phyloP scores from a whole-genome alignment of 2,329 filamentous ascomycete genomes.

The Fusarium fujikuroi region DNA sequence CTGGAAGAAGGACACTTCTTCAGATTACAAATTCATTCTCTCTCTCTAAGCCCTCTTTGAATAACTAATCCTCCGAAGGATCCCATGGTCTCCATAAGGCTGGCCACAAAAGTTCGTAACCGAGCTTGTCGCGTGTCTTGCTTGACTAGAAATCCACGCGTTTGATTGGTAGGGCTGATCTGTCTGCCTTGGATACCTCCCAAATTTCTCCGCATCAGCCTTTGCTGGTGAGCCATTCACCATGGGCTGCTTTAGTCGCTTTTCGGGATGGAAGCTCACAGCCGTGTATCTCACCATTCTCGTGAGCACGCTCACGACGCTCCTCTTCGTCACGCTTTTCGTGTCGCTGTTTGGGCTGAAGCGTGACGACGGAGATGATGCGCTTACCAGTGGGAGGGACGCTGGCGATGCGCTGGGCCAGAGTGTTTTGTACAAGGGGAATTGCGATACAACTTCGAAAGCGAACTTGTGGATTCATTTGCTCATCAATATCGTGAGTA shows the following conservation, averaged over 20 bases:
- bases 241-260: slow-evolving; percentile 7
- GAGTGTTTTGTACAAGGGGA: slow-evolving; percentile 4
- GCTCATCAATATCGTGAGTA: slow-evolving; percentile 36
- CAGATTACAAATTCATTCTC: neutral
- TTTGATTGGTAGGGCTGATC: slow-evolving; percentile 6
- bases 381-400: fast-evolving
- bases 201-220: neutral
- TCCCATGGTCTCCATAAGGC: neutral
- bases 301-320: slow-evolving; percentile 3
- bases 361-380: neutral
- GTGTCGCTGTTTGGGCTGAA: slow-evolving; percentile 17
- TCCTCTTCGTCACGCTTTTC: slow-evolving; percentile 8
- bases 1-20: neutral
- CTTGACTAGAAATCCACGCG: neutral
- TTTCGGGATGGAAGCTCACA: slow-evolving; percentile 25
- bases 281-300: slow-evolving; percentile 17
- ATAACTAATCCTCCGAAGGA: neutral
- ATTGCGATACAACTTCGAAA: neutral
- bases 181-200: neutral
- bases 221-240: neutral
- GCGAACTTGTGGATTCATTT: slow-evolving; percentile 30
- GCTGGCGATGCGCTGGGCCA: neutral
- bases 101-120: neutral
- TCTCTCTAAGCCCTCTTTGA: neutral
- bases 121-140: neutral